phyloP scores from a whole-genome alignment of 208 protist species.

The Wallacemonas collosoma region DNA sequence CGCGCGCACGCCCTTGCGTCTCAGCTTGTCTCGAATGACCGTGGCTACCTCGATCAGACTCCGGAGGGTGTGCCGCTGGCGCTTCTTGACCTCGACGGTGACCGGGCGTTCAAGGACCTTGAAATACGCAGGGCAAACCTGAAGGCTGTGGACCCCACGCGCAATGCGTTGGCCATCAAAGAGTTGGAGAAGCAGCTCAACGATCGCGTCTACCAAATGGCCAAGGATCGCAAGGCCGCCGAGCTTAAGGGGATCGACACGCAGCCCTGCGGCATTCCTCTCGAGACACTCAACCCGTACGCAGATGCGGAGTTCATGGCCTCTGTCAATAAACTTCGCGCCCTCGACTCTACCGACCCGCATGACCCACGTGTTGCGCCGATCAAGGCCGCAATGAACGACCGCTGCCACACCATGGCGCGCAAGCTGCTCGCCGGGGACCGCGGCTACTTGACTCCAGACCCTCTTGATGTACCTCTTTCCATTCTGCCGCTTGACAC shows the following conservation, averaged over 20 bases:
- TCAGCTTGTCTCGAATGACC: slow-evolving; percentile 28
- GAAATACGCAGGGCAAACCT: slow-evolving; percentile 58
- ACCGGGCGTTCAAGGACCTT: slow-evolving; percentile 43
- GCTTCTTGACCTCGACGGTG: slow-evolving; percentile 29
- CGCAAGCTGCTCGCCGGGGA: slow-evolving; percentile 39
- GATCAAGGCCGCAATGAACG: slow-evolving; percentile 52
- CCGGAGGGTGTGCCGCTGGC: slow-evolving; percentile 32
- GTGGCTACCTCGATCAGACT: slow-evolving; percentile 36
- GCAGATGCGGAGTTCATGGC: slow-evolving; percentile 36
- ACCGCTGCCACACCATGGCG: slow-evolving; percentile 44
- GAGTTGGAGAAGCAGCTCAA: slow-evolving; percentile 45
- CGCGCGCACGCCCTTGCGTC: slow-evolving; percentile 26
- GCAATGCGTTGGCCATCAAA: slow-evolving; percentile 29
- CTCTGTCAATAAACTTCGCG: slow-evolving; percentile 38
- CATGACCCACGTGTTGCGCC: slow-evolving; percentile 21
- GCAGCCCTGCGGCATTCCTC: slow-evolving; percentile 45
- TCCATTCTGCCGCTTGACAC: slow-evolving; percentile 41
- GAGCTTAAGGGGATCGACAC: slow-evolving; percentile 46
- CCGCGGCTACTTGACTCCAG: slow-evolving; percentile 49
- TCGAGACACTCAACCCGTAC: slow-evolving; percentile 47
- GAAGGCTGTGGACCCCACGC: slow-evolving; percentile 37
- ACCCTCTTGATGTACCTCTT: slow-evolving; percentile 53
- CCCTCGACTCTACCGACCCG: slow-evolving; percentile 25
- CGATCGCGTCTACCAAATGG: slow-evolving; percentile 33
- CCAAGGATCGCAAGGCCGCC: slow-evolving; percentile 29